Conservation (phyloP, 1,284 basidiomycete species). For the Schizopora paradoxa region DNA sequence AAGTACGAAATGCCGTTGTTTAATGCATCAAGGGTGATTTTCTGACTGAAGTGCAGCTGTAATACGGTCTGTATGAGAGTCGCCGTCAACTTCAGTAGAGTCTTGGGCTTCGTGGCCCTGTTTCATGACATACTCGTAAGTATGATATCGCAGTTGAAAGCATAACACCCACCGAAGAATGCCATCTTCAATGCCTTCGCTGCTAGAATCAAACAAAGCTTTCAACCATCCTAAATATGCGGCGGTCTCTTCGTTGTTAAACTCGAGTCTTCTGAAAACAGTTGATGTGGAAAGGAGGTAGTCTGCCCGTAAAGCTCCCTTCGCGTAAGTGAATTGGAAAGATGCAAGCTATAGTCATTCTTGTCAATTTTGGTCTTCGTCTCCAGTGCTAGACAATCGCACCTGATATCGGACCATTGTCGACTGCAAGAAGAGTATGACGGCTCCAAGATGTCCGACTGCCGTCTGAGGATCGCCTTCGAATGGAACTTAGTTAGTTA, state of each 20-base stretch:
- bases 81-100: constrained; percentile 58
- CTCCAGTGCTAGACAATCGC: constrained; percentile 20
- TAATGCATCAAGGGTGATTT: constrained; percentile 60
- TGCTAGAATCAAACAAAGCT: constrained; percentile 67
- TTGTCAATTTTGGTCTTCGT: constrained; percentile 32
- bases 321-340: constrained; percentile 31
- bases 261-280: constrained; percentile 36
- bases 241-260: constrained; percentile 43
- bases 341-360: constrained; percentile 25
- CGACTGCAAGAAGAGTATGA: constrained; percentile 67
- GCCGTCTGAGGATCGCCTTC: constrained; percentile 78
- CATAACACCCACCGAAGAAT: constrained; percentile 53
- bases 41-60: constrained; percentile 38
- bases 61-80: constrained; percentile 63
- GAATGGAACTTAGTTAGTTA: constrained; percentile 9
- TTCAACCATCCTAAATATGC: constrained; percentile 64
- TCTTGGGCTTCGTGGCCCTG: constrained; percentile 66
- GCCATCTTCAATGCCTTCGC: constrained; percentile 77
- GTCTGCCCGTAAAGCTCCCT: constrained; percentile 41
- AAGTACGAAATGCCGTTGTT: constrained; percentile 76
- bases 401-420: constrained; percentile 60
- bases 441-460: constrained; percentile 65
- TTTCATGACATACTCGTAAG: constrained; percentile 6
- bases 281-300: constrained; percentile 46
- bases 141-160: constrained; percentile 5